These are phyloP conservation scores for Xylaria venustula DNA, from an alignment of 495 filamentous ascomycete genomes.

Conservation along the genomic window DNA sequence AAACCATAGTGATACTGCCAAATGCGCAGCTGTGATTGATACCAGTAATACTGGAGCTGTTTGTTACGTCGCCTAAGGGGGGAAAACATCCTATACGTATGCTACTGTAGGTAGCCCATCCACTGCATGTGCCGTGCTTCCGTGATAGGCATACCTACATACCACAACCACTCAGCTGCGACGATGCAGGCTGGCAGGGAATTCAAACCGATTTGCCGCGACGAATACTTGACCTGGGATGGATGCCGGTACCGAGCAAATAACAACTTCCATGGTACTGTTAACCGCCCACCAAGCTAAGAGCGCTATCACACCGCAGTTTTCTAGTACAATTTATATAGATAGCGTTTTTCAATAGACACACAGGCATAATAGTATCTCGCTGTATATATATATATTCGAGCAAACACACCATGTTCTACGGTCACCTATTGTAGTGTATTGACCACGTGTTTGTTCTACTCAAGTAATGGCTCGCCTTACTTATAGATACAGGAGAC, in stretches of 20 bases:
- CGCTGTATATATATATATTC: no score
- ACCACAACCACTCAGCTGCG: not conserved
- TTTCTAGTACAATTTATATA: not conserved
- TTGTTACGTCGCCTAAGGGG: not conserved
- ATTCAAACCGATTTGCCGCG: slow-evolving; percentile 17
- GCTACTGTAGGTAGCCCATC: not conserved
- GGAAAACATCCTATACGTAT: not conserved
- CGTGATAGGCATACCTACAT: slow-evolving; percentile 12
- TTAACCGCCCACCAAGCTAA: slow-evolving; percentile 11
- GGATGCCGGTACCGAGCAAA: slow-evolving; percentile 13
- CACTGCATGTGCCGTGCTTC: slow-evolving; percentile 15
- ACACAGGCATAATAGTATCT: no score
- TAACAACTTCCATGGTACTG: slow-evolving; percentile 7
- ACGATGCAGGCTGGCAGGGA: slow-evolving; percentile 12
- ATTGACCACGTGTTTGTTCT: no score
- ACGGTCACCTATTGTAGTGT: no score
- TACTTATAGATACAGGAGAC: no score
- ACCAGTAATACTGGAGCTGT: not conserved
- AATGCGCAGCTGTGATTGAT: not conserved
- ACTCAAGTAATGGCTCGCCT: no score
- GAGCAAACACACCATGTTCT: no score
- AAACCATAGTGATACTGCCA: slow-evolving; percentile 8
- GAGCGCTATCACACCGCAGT: slow-evolving; percentile 3
- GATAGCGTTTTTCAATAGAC: not conserved
- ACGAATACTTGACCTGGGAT: slow-evolving; percentile 11